These are phyloP conservation scores for Paramecium sonneborni DNA, from an alignment of 73 alveolate genomes.

Conservation along the genomic window DNA sequence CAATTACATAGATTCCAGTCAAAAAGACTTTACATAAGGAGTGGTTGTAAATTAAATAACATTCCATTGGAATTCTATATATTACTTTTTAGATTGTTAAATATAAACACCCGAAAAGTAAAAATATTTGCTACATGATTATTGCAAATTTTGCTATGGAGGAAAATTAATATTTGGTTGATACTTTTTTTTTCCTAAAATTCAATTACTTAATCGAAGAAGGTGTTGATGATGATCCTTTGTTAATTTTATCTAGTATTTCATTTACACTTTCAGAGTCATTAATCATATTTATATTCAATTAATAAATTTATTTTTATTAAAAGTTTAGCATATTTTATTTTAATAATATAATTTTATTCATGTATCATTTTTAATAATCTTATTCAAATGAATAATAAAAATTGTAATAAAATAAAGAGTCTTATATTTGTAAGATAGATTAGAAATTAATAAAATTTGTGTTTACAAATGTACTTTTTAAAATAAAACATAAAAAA, in stretches of 20 bases:
- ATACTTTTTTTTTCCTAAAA: neutral
- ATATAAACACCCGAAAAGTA: too few relatives aligned
- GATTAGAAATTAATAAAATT: too few relatives aligned
- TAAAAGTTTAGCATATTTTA: too few relatives aligned
- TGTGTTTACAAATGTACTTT: conserved; percentile 12
- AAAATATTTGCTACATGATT: neutral
- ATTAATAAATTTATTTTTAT: too few relatives aligned
- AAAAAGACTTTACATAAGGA: neutral
- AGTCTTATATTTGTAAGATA: too few relatives aligned
- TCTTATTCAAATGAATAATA: too few relatives aligned
- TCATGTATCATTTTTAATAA: too few relatives aligned
- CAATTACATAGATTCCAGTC: neutral
- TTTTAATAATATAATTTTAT: too few relatives aligned
- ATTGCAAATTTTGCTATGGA: neutral
- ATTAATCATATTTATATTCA: neutral
- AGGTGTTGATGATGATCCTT: neutral
- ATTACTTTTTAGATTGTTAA: neutral
- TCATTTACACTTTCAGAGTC: neutral
- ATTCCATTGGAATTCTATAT: neutral
- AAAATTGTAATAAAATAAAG: too few relatives aligned
- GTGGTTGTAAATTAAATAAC: neutral
- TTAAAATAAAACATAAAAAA: neutral
- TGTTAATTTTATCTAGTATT: neutral
- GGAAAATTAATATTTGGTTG: neutral
- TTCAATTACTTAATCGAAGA: neutral